Conservation (phyloP, 768 basidiomycete genomes). For the Dendrothele bispora region DNA sequence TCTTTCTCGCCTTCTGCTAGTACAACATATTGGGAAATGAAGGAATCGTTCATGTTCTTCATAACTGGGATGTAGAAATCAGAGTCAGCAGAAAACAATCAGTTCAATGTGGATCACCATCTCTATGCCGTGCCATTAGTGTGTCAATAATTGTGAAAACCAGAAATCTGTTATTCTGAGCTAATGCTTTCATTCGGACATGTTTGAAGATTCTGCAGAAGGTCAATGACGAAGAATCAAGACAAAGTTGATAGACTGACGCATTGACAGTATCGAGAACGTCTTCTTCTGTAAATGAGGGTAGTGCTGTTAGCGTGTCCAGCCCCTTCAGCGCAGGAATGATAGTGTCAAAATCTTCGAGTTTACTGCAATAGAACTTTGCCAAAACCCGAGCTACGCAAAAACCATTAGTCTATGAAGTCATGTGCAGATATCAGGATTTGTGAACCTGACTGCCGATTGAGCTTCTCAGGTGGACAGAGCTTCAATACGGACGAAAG, state of each 20-base stretch:
- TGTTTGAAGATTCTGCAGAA: slow-evolving; percentile 64
- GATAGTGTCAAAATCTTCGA: slow-evolving; percentile 83
- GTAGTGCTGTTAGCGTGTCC: slow-evolving; percentile 58
- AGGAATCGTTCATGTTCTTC: slow-evolving; percentile 68
- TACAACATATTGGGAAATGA: slow-evolving; percentile 71
- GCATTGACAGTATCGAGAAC: slow-evolving; percentile 62
- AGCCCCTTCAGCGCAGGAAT: slow-evolving; percentile 82
- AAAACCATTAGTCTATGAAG: slow-evolving; percentile 12
- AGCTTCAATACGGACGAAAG: slow-evolving; percentile 68
- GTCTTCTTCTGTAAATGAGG: slow-evolving; percentile 65
- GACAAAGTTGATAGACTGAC: slow-evolving; percentile 28
- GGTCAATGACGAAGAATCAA: slow-evolving; percentile 3
- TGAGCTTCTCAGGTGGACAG: slow-evolving; percentile 64
- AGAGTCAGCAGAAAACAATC: not conserved
- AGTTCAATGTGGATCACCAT: slow-evolving; percentile 43
- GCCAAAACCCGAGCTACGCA: slow-evolving; percentile 75
- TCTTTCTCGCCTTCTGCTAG: slow-evolving; percentile 98
- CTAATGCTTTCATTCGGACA: slow-evolving; percentile 79
- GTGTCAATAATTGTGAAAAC: slow-evolving; percentile 83
- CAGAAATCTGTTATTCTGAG: slow-evolving; percentile 77
- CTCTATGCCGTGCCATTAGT: slow-evolving; percentile 69
- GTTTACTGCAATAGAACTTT: slow-evolving; percentile 80
- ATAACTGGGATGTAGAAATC: slow-evolving; percentile 46
- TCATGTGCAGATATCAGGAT: not conserved
- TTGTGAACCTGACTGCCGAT: slow-evolving; percentile 82